Conservation (phyloP, 1,284 basidiomycete genomes). For the Pseudozyma tsukubaensis region DNA sequence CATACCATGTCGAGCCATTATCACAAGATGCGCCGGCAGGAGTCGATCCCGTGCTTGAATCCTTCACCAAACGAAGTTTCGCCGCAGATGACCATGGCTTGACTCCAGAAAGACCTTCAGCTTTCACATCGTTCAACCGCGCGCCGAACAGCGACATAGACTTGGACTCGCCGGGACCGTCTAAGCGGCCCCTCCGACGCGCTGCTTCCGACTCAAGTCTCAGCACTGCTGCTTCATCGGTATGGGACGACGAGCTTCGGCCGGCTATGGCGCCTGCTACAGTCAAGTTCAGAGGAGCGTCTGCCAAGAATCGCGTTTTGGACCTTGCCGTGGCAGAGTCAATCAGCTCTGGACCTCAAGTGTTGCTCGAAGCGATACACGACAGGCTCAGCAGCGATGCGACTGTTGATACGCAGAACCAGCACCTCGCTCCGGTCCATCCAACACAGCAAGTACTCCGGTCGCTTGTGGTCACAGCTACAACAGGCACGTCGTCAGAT, state of each 20-base stretch:
- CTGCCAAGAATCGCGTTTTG: conserved; percentile 22
- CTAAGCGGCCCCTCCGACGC: conserved; percentile 8
- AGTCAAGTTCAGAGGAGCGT: conserved; percentile 29
- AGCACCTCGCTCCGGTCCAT: conserved; percentile 45
- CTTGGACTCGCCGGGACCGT: conserved; percentile 31
- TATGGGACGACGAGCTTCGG: conserved; percentile 27
- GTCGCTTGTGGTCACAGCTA: conserved; percentile 39
- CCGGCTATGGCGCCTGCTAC: conserved; percentile 2
- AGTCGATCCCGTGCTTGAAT: conserved; percentile 26
- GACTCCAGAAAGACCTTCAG: not conserved
- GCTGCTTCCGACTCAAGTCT: conserved; percentile 25
- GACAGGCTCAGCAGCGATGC: conserved; percentile 1
- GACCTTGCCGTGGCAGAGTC: conserved; percentile 23
- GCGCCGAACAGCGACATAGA: conserved; percentile 8
- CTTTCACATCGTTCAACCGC: conserved; percentile 1
- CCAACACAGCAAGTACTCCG: conserved; percentile 20
- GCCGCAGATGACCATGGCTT: not conserved
- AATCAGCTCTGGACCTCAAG: not conserved
- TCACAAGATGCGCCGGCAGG: not conserved
- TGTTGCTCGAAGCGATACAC: conserved; percentile 31
- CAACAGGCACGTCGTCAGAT: conserved; percentile 40
- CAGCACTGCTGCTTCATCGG: conserved; percentile 21
- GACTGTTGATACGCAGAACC: not conserved
- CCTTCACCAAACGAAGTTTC: conserved; percentile 16
- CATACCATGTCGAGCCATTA: conserved; percentile 2